Evolutionary conservation across 495 filamentous ascomycete genomes (phyloP), one percentile per base, ranked within the genome.

Genomic region (Tetracladium marchalianum): DNA sequence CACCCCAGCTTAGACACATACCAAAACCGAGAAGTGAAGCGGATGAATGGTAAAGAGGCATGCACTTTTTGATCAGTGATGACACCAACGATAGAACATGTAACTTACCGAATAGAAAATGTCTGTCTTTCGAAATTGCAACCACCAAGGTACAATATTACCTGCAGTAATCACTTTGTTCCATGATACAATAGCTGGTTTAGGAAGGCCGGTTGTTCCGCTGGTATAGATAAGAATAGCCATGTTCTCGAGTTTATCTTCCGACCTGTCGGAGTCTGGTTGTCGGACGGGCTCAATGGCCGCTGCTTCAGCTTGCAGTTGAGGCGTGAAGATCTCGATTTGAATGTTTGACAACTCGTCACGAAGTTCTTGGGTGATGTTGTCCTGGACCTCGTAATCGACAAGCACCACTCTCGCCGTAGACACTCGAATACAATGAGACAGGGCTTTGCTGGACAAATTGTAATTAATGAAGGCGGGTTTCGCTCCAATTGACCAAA

Each of bases 381-480:
- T 68, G 1, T 43, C 35, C 3, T 63, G 69, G 12, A 92, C 67
- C 19, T 85, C 75, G 4, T 75, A 73, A 56, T 96, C 90, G 1
- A 95, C 76, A 4, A 98, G 46, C 16, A 95, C 52, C 3, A 97
- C 60, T 11, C 76, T 69, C 2, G 88, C 69, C 0, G 76, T 81
- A 0, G 85, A 84, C 8, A 78, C 75, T 43, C 71, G 78, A 11
- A 97, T 69, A 41, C 84, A 90, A 62, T 98, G 90, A 22, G 81
- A 59, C 48, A 98, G 66, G 1, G 90, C 72, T 22, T 85, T 77
- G 11, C 81, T 84, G 1, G 72, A 70, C 37, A 97, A 62, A 54
- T 96, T 97, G 63, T 92, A 94, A 61, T 98, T 98, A 66, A 98
- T 84, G 49, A 93, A 85, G 0, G 90, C 92, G n/a, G 90, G 89